These are phyloP conservation scores for Lipomyces yamadae DNA, from an alignment of 805 yeast genomes.

Conservation along the genomic window DNA sequence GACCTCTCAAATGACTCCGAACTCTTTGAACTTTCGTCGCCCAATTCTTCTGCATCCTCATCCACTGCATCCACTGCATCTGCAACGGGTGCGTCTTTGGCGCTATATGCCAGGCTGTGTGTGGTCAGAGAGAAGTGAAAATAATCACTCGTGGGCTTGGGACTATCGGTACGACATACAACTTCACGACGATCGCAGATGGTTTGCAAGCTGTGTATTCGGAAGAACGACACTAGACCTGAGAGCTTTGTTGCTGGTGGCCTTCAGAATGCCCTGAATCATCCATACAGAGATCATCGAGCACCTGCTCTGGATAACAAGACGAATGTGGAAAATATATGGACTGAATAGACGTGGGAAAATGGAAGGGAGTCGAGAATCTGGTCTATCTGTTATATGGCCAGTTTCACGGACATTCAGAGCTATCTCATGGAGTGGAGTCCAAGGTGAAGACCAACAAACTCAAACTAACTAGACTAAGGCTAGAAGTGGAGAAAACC, in stretches of 20 bases:
- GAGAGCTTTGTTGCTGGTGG: background rate
- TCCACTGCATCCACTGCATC: background rate
- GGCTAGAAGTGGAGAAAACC: too few relatives aligned
- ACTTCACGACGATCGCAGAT: background rate
- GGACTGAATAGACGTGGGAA: too few relatives aligned
- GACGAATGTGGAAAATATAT: too few relatives aligned
- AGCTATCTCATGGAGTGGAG: too few relatives aligned
- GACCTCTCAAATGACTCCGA: background rate
- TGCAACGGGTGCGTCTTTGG: background rate
- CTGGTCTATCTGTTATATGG: too few relatives aligned
- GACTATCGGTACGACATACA: background rate
- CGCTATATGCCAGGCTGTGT: background rate
- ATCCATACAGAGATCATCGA: background rate
- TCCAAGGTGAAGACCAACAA: too few relatives aligned
- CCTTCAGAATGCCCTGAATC: conserved; percentile 1
- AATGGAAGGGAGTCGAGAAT: too few relatives aligned
- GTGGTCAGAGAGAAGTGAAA: background rate
- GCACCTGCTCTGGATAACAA: background rate
- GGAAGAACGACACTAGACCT: background rate
- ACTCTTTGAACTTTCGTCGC: conserved; percentile 1
- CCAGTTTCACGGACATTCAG: too few relatives aligned
- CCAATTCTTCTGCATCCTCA: background rate
- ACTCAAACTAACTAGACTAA: too few relatives aligned
- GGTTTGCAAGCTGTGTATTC: background rate
- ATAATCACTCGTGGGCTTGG: background rate